These are phyloP conservation scores for Neofusicoccum ribis DNA, from an alignment of 2,329 filamentous ascomycete species.

Conservation along the genomic window DNA sequence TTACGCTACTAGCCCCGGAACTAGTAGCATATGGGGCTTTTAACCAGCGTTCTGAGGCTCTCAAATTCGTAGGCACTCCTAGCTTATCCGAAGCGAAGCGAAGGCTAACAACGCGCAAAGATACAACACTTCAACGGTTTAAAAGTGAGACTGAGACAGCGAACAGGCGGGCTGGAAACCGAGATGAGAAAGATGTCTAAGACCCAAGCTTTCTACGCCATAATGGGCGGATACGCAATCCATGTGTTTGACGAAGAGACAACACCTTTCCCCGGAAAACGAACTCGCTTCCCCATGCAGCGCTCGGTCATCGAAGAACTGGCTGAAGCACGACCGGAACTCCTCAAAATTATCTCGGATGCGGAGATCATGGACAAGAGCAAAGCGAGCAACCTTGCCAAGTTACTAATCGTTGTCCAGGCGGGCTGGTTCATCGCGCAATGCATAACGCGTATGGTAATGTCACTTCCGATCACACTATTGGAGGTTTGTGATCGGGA, in stretches of 20 bases:
- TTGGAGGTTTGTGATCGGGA: background rate
- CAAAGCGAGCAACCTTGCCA: conserved; percentile 22
- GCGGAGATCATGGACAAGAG: too few relatives aligned
- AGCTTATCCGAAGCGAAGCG: too few relatives aligned
- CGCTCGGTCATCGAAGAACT: background rate
- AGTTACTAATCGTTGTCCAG: conserved; percentile 30
- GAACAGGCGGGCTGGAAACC: background rate
- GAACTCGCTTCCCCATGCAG: background rate
- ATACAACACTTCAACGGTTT: too few relatives aligned
- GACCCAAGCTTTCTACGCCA: conserved; percentile 22
- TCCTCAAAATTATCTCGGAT: too few relatives aligned
- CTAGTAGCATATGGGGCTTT: background rate
- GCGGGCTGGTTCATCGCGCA: conserved; percentile 37
- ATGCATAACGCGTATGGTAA: conserved; percentile 27
- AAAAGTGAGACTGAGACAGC: too few relatives aligned
- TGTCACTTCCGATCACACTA: conserved; percentile 46
- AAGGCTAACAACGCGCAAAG: too few relatives aligned
- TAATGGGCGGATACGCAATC: conserved; percentile 26
- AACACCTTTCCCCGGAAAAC: background rate
- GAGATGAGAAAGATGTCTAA: background rate
- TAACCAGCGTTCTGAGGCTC: background rate
- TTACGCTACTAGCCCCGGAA: conserved; percentile 18
- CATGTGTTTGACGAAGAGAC: background rate
- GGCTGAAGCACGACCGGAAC: background rate
- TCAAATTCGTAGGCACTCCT: background rate